Percentiles rank a stretch among this genome's conserved stretches.
phyloP scores from a whole-genome alignment of 495 filamentous ascomycete genomes.

The Bacidia rubella region DNA sequence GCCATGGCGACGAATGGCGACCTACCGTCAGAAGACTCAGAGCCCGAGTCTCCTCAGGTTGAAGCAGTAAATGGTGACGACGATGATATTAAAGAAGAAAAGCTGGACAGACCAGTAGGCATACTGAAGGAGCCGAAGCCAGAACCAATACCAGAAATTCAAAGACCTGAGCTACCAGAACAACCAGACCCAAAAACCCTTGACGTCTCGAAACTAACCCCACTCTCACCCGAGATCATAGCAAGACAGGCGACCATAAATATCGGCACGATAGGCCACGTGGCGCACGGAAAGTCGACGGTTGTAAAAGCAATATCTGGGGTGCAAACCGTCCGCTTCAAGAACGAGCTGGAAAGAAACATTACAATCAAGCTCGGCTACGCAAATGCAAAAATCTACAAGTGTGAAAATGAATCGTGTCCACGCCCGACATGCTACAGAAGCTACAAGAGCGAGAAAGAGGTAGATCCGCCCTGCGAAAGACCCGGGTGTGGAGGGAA shows the following conservation, averaged over 20 bases:
- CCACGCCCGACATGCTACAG: constrained; percentile 90
- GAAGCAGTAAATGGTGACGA: constrained; percentile 37
- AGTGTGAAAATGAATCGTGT: constrained; percentile 85
- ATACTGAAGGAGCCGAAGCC: constrained; percentile 1
- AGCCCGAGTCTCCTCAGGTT: constrained; percentile 44
- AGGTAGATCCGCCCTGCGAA: constrained; percentile 90
- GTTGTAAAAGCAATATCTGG: constrained; percentile 98
- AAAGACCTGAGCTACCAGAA: constrained; percentile 56
- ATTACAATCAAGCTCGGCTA: constrained; percentile 99
- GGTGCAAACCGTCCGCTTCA: constrained; percentile 97
- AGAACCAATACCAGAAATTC: constrained; percentile 31
- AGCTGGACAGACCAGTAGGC: background rate
- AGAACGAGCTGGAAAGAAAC: constrained; percentile 97
- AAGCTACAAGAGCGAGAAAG: constrained; percentile 97
- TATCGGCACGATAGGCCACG: constrained; percentile 96
- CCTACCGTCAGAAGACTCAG: constrained; percentile 42
- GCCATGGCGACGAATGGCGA: constrained; percentile 54
- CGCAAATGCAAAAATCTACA: constrained; percentile 98
- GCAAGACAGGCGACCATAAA: constrained; percentile 96
- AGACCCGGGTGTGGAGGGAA: constrained; percentile 75
- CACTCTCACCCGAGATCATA: constrained; percentile 91
- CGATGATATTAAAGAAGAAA: constrained; percentile 30
- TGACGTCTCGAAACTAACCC: constrained; percentile 62
- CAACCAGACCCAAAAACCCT: constrained; percentile 83
- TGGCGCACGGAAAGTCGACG: constrained; percentile 96